These are phyloP conservation scores for Tripterygium wilfordii DNA, from an alignment of 177 flowering plant species.

Conservation along the genomic window DNA sequence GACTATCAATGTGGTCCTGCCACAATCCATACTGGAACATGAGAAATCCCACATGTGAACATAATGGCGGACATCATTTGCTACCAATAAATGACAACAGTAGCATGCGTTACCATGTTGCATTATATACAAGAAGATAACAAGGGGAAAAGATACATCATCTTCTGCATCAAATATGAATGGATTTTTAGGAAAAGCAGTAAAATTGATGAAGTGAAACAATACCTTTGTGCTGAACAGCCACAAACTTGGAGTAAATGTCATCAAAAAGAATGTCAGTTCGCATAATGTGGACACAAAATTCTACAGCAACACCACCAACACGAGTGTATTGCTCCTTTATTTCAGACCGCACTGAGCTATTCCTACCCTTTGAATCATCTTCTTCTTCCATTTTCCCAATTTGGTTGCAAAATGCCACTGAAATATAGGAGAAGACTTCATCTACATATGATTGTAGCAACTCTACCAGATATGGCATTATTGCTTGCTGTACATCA, in stretches of 20 bases:
- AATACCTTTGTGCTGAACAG: slow-evolving; percentile 86
- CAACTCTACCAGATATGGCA: slow-evolving; percentile 84
- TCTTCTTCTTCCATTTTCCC: slow-evolving; percentile 38
- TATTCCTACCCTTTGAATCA: slow-evolving; percentile 25
- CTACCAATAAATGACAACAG: too few species aligned
- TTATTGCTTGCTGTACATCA: slow-evolving; percentile 57
- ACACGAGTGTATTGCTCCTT: slow-evolving; percentile 92
- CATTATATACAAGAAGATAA: too few species aligned
- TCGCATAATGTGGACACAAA: slow-evolving; percentile 91
- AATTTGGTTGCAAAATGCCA: slow-evolving; percentile 76
- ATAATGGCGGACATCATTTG: too few species aligned
- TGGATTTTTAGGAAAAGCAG: too few species aligned
- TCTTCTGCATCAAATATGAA: too few species aligned
- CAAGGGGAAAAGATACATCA: too few species aligned
- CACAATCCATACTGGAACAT: too few species aligned
- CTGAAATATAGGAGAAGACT: slow-evolving; percentile 91
- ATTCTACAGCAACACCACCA: slow-evolving; percentile 99
- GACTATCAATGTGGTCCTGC: too few species aligned
- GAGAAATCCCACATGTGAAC: too few species aligned
- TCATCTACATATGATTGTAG: slow-evolving; percentile 86
- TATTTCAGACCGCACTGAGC: slow-evolving; percentile 53
- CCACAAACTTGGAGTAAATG: slow-evolving; percentile 69
- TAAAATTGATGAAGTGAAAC: too few species aligned
- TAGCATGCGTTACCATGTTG: too few species aligned
- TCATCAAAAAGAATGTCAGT: slow-evolving; percentile 91